Base-by-base conservation (phyloP, 2,329 filamentous ascomycete genomes). In the Cytospora mali region DNA sequence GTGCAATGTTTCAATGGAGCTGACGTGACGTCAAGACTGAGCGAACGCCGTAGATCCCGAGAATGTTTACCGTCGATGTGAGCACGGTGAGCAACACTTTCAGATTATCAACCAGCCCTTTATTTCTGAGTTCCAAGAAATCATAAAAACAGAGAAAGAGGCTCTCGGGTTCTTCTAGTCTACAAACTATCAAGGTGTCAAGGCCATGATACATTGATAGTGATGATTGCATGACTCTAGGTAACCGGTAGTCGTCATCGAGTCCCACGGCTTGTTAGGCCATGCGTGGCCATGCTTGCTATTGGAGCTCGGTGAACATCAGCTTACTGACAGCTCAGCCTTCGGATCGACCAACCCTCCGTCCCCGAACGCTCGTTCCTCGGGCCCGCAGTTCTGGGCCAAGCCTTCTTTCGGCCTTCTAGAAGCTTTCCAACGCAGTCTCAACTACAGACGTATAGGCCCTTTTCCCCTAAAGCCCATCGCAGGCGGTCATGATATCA, bases 11-110 rank as follows among this genome's bases (percentile, higher is more conserved):
- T 57, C 6, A 50, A 29, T 51, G n/a, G 52, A 58, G 39, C 42
- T 54, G 58, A 50, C 52, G 62, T 64, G 62, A 62, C 62, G 58
- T 64, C 62, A 64, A 61, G 48, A 46, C n/a, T 46, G 42, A 46
- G 42, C 23, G 42, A 10, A 13, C 7, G 42, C 42, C 42, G 42
- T 7, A 46, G 42, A 23, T 46, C 10, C 42, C 42, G 42, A 46
- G 23, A 2, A 35, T n/a, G 35, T 18, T 14, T n/a, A 39, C 16
- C 42, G 42, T 11, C 42, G 42, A 46, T n/a, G 9, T 9, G n/a
- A 46, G n/a, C 9, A 46, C 21, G n/a, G 9, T 9, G n/a, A 46
- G n/a, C 9, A 46, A 46, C 18, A 42, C 18, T 35, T 35, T n/a
- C n/a, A n/a, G n/a, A 31, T 31, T 31, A 31, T 31, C 29, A 31